Conservation (phyloP, 257 asterid genomes). For the Primulina huaijiensis region DNA sequence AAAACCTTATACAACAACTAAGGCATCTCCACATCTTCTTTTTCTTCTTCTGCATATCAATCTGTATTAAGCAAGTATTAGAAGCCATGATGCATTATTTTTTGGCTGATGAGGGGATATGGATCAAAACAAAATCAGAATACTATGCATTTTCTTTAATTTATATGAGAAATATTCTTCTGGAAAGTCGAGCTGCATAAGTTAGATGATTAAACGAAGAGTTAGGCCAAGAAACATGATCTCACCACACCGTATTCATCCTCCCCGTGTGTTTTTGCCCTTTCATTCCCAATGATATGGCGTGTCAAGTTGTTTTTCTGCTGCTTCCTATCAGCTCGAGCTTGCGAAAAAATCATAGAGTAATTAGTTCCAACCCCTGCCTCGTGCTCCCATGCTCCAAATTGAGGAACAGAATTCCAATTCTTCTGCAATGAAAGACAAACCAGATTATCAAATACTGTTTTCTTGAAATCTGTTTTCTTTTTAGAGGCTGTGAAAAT, state of each 20-base stretch:
- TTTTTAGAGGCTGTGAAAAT: background rate
- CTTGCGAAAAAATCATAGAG: constrained; percentile 42
- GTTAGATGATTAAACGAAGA: background rate
- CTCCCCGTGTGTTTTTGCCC: constrained; percentile 20
- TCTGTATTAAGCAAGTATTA: constrained; percentile 22
- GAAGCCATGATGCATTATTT: constrained; percentile 27
- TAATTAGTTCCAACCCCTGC: constrained; percentile 33
- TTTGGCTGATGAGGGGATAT: constrained; percentile 27
- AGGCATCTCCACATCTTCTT: constrained; percentile 28
- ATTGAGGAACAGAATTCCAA: constrained; percentile 39
- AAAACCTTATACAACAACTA: constrained; percentile 29
- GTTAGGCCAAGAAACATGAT: background rate
- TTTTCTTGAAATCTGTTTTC: background rate
- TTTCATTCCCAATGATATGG: constrained; percentile 34
- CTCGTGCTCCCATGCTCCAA: constrained; percentile 46
- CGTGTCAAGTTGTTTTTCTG: constrained; percentile 24
- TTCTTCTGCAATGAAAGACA: constrained; percentile 27
- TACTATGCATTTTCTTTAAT: background rate
- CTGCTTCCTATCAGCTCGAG: constrained; percentile 40
- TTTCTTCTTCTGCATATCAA: constrained; percentile 31
- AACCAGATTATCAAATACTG: background rate
- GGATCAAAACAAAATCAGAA: constrained; percentile 28
- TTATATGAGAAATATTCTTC: background rate
- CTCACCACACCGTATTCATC: constrained; percentile 25
- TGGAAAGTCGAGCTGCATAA: constrained; percentile 2